Base-by-base conservation (phyloP, 2,329 filamentous ascomycete species). In the Emericellopsis cladophorae region DNA sequence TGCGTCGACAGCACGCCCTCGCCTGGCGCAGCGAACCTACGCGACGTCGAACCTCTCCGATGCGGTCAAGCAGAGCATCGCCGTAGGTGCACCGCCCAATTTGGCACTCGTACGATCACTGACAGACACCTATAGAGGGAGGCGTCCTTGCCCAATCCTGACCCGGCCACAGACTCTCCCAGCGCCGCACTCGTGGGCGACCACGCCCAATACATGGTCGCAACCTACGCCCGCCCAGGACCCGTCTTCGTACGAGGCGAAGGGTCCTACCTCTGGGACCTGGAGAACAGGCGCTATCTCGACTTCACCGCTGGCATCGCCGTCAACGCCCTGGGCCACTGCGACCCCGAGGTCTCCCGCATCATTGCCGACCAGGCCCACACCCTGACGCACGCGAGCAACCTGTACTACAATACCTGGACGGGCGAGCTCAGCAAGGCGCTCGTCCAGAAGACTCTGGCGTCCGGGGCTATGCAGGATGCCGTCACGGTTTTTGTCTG, bases 391-490 rank as follows among this genome's bases (percentile, higher is more conserved):
- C 92, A 98, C 62, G 83, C 85, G 37, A 95, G 88, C 10, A 98
- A 98, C 61, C 76, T 98, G 16, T 98, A 96, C 72, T 84, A 95
- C 65, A 98, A 96, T 64, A 82, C 83, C 2, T 95, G 92, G 85
- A 95, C 86, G 2, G 90, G 90, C 26, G 79, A 82, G 2, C 77
- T 98, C 40, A 95, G 87, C 46, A 81, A 92, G 60, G 69, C 88
- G 21, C 73, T 98, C 21, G 76, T 98, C 29, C 75, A 90, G 52
- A 81, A 82, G 61, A 98, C 92, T 0, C 62, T 74, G 41, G 77
- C 81, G 52, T 80, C 83, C 0, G 87, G 87, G 33, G 84, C 73
- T 48, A 95, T 96, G 83, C 77, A 83, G 50, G 76, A 82, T 54
- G 87, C 83, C 15, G 69, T 74, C 16, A 76, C 84, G 42, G 87